Conservation (phyloP, 2,329 filamentous ascomycete genomes). For the Mycosphaerella sp. region DNA sequence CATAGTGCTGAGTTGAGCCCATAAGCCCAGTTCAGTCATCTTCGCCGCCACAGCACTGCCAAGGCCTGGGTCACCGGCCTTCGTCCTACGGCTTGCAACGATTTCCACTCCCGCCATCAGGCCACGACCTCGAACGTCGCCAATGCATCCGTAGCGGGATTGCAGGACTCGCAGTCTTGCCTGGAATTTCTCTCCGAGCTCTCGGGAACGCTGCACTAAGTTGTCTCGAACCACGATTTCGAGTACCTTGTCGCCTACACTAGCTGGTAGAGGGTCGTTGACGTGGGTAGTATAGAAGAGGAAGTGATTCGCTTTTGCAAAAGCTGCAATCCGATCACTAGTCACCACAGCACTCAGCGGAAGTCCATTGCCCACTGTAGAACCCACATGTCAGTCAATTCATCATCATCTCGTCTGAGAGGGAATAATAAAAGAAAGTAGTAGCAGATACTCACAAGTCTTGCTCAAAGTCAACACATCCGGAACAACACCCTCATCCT, state of each 20-base stretch:
- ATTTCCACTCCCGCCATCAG: conserved; percentile 32
- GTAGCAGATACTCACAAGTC: conserved; percentile 17
- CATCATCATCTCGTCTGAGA: no score
- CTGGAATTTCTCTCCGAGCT: conserved; percentile 24
- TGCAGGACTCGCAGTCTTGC: conserved; percentile 22
- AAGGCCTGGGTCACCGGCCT: conserved; percentile 25
- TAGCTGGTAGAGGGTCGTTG: conserved; percentile 31
- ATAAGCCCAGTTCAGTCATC: conserved; percentile 27
- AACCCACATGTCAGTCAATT: neutral
- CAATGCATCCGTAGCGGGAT: conserved; percentile 29
- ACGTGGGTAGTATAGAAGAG: conserved; percentile 31
- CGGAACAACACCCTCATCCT: conserved; percentile 40
- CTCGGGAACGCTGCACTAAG: conserved; percentile 19
- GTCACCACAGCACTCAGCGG: conserved; percentile 30
- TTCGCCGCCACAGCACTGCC: conserved; percentile 22
- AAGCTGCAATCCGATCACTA: conserved; percentile 21
- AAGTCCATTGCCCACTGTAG: conserved; percentile 27
- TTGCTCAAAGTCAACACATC: conserved; percentile 44
- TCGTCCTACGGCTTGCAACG: conserved; percentile 25
- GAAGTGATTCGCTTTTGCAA: conserved; percentile 24
- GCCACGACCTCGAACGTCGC: conserved; percentile 31
- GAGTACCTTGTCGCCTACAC: conserved; percentile 30
- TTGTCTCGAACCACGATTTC: conserved; percentile 31
- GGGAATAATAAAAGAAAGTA: no score
- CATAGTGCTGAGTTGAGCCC: conserved; percentile 28